Percentiles rank a stretch among this genome's conserved stretches.
phyloP scores from a whole-genome alignment of 2,329 filamentous ascomycete species.

The Aspergillus latus region DNA sequence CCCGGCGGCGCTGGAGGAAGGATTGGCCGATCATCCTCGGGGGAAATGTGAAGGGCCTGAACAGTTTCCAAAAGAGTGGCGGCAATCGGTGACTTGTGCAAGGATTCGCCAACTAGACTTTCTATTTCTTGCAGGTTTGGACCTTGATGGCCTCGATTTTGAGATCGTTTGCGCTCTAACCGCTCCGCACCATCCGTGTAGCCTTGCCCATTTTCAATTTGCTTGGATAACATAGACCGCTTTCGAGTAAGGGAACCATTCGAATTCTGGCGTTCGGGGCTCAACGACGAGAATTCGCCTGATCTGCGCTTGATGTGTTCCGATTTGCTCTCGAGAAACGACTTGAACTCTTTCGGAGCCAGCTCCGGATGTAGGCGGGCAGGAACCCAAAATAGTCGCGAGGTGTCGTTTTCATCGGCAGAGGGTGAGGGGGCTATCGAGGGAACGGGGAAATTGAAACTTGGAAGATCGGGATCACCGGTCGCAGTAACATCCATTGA shows the following conservation, averaged over 20 bases:
- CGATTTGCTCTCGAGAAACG: conserved; percentile 89
- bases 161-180: conserved; percentile 70
- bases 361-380: conserved; percentile 91
- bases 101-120: conserved; percentile 77
- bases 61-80: conserved; percentile 50
- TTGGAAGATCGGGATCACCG: conserved; percentile 57
- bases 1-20: conserved; percentile 72
- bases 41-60: conserved; percentile 45
- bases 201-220: conserved; percentile 74
- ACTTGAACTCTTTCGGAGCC: conserved; percentile 94
- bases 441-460: conserved; percentile 44
- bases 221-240: conserved; percentile 92
- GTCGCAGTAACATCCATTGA: conserved; percentile 82
- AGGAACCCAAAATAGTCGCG: conserved; percentile 91
- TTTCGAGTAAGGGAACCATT: conserved; percentile 71
- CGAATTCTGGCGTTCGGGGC: conserved; percentile 55
- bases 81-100: conserved; percentile 67
- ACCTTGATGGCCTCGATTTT: conserved; percentile 56
- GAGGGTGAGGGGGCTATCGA: conserved; percentile 45
- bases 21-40: conserved; percentile 77
- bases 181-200: conserved; percentile 84
- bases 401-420: conserved; percentile 78
- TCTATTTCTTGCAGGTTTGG: conserved; percentile 71
- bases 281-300: conserved; percentile 62
- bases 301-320: conserved; percentile 85